Evolutionary conservation across 192 early-diverging fungal genomes (phyloP), one percentile per base, ranked within the genome.

Genomic region (Entrophospora sp.): DNA sequence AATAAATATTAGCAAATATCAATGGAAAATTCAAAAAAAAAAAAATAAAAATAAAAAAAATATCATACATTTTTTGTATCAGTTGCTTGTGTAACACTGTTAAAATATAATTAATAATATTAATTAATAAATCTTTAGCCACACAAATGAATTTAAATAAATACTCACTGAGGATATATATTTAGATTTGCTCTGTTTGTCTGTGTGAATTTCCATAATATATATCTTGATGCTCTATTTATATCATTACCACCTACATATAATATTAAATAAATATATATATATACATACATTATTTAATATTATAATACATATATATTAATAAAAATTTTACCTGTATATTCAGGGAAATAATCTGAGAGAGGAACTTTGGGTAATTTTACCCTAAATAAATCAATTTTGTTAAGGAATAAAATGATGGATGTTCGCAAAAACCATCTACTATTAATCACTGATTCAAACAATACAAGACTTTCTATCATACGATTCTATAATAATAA

Each of bases 361-460:
- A 96, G 73, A 28, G 90, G 91, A 43, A 88, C 81, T 69, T 80
- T 77, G 30, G 81, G 76, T 66, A 96, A 74, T 69, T 96, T 96
- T 32, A 79, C 79, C 49, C 81, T 83, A 68, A 96, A 92, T 30
- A 96, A 73, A 67, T 96, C 94, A 44, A 92, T 87, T 67, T 96
- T 96, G 82, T 96, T 96, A 63, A 96, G 77, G 72, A 96, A 96
- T 9, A 96, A 75, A 56, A 96, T 91, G 59, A 96, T 93, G 8
- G 91, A 89, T 20, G 91, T 92, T 56, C 89, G 85, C 59, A 95
- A 70, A 76, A 96, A 96, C 89, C 92, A 93, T 59, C 91, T 81
- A 72, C 89, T 91, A 74, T 94, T 95, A 66, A 93, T 89, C 27
- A 96, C 85, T 13, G 90, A 93, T 65, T 91, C 91, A 70, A 96